Percentiles rank a stretch among this genome's conserved stretches.
These are phyloP conservation scores for Mariannaea elegans DNA, from an alignment of 2,329 filamentous ascomycete genomes.

Conservation along the genomic window DNA sequence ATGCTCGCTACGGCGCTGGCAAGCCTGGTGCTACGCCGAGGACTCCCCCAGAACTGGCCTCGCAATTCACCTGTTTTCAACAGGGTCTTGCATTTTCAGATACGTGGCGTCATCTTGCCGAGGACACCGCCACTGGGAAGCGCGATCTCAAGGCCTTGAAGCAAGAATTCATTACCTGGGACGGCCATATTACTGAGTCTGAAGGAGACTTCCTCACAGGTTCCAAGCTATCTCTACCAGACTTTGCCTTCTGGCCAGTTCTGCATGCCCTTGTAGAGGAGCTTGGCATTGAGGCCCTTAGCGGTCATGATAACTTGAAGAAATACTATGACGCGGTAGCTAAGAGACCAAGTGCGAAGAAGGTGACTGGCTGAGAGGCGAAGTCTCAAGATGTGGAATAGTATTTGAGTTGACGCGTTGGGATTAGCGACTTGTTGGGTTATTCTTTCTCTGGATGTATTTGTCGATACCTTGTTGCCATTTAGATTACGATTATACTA, in stretches of 20 bases:
- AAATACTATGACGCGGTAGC: conserved; percentile 49
- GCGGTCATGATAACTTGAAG: conserved; percentile 42
- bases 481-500: background rate
- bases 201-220: conserved; percentile 58
- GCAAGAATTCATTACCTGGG: conserved; percentile 52
- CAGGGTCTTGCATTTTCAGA: conserved; percentile 47
- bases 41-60: conserved; percentile 45
- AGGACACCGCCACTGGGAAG: conserved; percentile 7
- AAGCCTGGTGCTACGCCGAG: conserved; percentile 37
- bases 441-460: background rate
- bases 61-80: conserved; percentile 53
- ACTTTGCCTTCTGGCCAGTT: conserved; percentile 67
- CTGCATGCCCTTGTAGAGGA: conserved; percentile 55
- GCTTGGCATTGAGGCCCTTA: conserved; percentile 44
- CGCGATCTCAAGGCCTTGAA: conserved; percentile 36
- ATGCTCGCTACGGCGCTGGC: conserved; percentile 58
- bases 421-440: background rate
- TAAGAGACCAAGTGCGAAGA: conserved; percentile 32
- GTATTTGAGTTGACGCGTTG: background rate
- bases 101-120: conserved; percentile 43
- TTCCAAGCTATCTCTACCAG: conserved; percentile 52
- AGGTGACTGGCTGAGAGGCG: conserved; percentile 31
- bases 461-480: conserved; percentile 3
- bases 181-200: conserved; percentile 42
- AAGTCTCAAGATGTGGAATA: background rate